Percentiles rank a stretch among this genome's conserved stretches.
phyloP scores from a whole-genome alignment of 1,139 yeast species.

The Geotrichum reessii region DNA sequence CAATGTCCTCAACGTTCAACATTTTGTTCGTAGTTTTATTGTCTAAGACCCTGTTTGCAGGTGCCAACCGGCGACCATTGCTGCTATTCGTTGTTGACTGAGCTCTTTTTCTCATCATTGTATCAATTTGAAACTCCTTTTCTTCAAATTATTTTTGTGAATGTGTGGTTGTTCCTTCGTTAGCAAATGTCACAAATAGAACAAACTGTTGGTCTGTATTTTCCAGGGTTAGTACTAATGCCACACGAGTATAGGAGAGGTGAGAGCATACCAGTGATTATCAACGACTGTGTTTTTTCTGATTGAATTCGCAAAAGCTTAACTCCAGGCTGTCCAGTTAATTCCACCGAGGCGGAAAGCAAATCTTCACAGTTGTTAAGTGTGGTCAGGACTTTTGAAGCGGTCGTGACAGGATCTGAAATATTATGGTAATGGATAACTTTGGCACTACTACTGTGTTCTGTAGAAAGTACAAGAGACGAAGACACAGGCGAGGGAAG shows the following conservation, averaged over 20 bases:
- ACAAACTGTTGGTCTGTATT: conserved; percentile 3
- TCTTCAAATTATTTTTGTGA: neutral
- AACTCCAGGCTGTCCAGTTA: conserved; percentile 1
- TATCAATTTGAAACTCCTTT: too few relatives aligned
- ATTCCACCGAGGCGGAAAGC: neutral
- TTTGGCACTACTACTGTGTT: conserved; percentile 1
- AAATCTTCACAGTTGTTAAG: conserved; percentile 10
- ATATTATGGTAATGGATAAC: conserved; percentile 14
- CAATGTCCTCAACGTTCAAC: conserved; percentile 6
- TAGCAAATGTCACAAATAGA: conserved; percentile 10
- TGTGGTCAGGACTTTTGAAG: conserved; percentile 11
- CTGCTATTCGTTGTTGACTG: conserved; percentile 5
- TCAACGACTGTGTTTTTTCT: conserved; percentile 11
- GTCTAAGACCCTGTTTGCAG: neutral
- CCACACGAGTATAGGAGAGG: neutral
- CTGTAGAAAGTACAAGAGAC: conserved; percentile 9
- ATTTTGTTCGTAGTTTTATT: conserved; percentile 1
- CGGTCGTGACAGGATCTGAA: conserved; percentile 12
- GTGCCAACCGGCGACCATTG: neutral
- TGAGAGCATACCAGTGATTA: conserved; percentile 10
- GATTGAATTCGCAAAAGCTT: conserved; percentile 15
- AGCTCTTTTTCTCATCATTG: conserved; percentile 10
- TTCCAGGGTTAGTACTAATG: neutral
- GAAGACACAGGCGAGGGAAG: conserved; percentile 17
- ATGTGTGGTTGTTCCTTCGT: neutral